A percentile compares a stretch with the other conserved stretches of the same genome.
phyloP scores from a whole-genome alignment of 2,329 filamentous ascomycete genomes.

The Graphilbum ipis-grandicollis region DNA sequence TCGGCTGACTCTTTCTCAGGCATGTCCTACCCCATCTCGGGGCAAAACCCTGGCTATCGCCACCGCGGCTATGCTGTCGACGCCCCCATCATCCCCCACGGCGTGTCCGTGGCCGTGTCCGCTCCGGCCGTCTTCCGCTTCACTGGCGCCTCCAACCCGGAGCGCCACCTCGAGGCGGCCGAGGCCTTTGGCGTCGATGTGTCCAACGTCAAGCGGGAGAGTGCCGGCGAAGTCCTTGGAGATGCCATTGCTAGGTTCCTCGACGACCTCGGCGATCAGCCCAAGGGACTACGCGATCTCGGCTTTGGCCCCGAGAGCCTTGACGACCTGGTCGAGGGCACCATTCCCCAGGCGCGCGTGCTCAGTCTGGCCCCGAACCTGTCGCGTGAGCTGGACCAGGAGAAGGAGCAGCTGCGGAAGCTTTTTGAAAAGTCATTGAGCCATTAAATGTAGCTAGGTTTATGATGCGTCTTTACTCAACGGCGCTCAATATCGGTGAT shows the following conservation, averaged over 20 bases:
- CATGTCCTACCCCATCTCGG: slow-evolving; percentile 96
- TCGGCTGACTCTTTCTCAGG: slow-evolving; percentile 23
- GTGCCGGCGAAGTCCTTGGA: slow-evolving; percentile 71
- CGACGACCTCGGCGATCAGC: slow-evolving; percentile 73
- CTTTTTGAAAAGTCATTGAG: slow-evolving; percentile 47
- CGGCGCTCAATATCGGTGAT: no score
- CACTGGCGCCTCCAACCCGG: slow-evolving; percentile 53
- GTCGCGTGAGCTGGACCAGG: slow-evolving; percentile 47
- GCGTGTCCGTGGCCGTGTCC: slow-evolving; percentile 57
- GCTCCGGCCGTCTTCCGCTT: slow-evolving; percentile 33
- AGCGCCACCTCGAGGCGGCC: slow-evolving; percentile 58
- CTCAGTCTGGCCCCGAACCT: slow-evolving; percentile 80
- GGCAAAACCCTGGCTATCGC: slow-evolving; percentile 81
- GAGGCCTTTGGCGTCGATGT: slow-evolving; percentile 42
- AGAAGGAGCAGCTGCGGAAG: slow-evolving; percentile 52
- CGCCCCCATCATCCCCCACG: slow-evolving; percentile 76
- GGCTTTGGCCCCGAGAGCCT: slow-evolving; percentile 66
- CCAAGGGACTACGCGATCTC: slow-evolving; percentile 63
- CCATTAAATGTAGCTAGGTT: neutral
- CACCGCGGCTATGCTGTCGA: slow-evolving; percentile 73
- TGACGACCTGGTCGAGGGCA: slow-evolving; percentile 78
- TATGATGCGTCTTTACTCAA: no score
- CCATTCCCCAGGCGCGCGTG: slow-evolving; percentile 79
- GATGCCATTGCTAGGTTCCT: slow-evolving; percentile 75
- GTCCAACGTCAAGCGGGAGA: slow-evolving; percentile 71